Base-by-base conservation (phyloP, 371 early-diverging fungal genomes). In the Vittaforma corneae region DNA sequence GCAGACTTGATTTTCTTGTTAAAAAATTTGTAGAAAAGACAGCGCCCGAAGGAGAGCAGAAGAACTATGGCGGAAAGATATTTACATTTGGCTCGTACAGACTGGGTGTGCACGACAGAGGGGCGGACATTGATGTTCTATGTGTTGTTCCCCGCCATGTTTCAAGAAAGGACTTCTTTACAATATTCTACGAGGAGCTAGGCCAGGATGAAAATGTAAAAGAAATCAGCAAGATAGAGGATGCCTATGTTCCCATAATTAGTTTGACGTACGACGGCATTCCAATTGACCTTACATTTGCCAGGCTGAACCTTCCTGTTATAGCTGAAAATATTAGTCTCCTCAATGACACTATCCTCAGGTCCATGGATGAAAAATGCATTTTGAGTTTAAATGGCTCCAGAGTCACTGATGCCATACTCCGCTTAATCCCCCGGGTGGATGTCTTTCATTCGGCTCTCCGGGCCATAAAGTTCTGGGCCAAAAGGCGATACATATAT, bases 11-110 rank as follows among this genome's bases (percentile, higher is more conserved):
- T 64, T 72, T 68, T 45, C 40, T 80, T 37, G 50, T 76, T 2
- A 75, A 74, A 44, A 46, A 74, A 37, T 80, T 78, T 71, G 72
- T 80, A 28, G 30, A 35, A 2, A 44, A 52, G 38, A 70, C 65
- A 56, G 16, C 48, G 28, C 45, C 38, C 6, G 78, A 81, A 54
- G 82, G 82, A 16, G 80, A 87, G 30, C 91, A 91, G 1, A 82
- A 79, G 55, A 86, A 87, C 59, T 88, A 86, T 40, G 92, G 92
- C 42, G 96, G 96, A 35, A 92, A 92, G 79, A 94, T 97, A 40
- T 95, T 89, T 74, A 93, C 99, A 0, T 98, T 90, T 81, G 99
- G 99, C 6, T 93, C 93, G 54, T 98, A 92, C 77, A 83, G 96
- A 44, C 82, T 97, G 5, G 99, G 99, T 22, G 99, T 94, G 0